Conservation (phyloP, 2,329 filamentous ascomycete species). For the Sporothrix brasiliensis region DNA sequence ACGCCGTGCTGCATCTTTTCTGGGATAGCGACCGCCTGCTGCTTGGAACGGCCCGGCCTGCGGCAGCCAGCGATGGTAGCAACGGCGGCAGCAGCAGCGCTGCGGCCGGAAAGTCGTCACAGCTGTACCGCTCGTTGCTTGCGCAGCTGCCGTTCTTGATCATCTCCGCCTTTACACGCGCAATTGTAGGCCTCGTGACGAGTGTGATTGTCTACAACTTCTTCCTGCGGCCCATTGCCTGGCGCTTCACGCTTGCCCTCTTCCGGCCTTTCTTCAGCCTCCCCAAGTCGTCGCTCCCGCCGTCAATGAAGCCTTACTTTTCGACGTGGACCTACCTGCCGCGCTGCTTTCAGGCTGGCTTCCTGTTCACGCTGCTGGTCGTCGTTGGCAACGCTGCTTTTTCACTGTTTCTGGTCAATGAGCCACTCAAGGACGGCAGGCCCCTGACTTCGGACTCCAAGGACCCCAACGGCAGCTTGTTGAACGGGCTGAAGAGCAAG, state of each 20-base stretch:
- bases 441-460: constrained; percentile 83
- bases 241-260: constrained; percentile 70
- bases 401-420: constrained; percentile 75
- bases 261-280: constrained; percentile 75
- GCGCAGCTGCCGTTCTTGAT: constrained; percentile 48
- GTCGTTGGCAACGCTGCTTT: constrained; percentile 76
- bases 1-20: constrained; percentile 70
- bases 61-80: background rate
- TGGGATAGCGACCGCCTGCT: constrained; percentile 71
- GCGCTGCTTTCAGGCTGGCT: constrained; percentile 63
- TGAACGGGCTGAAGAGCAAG: constrained; percentile 82
- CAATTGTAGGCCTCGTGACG: constrained; percentile 48
- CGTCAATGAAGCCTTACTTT: constrained; percentile 58
- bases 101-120: constrained; percentile 23
- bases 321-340: constrained; percentile 54
- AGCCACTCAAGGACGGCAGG: constrained; percentile 80
- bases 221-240: constrained; percentile 64
- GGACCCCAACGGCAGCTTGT: constrained; percentile 86
- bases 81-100: background rate
- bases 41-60: constrained; percentile 46
- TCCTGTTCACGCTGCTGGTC: constrained; percentile 73
- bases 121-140: constrained; percentile 39
- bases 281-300: constrained; percentile 69
- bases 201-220: constrained; percentile 63
- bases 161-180: constrained; percentile 46